Base-by-base conservation (phyloP, 225 moss, liverwort and hornwort genomes). In the Lunularia cruciata region DNA sequence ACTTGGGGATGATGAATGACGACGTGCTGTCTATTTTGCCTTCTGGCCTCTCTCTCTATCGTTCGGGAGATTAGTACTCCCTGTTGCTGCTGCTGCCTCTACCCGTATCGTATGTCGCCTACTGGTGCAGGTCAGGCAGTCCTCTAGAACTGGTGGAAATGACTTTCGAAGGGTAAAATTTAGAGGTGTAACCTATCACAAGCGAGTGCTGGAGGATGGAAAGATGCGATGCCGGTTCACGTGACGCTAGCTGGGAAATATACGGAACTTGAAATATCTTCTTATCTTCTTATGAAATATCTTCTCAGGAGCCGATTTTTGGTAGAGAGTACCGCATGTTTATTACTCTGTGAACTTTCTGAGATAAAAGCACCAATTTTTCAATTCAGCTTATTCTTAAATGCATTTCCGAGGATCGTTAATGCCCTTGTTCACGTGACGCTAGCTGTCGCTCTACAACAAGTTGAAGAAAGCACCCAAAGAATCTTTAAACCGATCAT, bases 201-300 rank as follows among this genome's bases (percentile, higher is more conserved):
- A n/a, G n/a, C n/a, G n/a, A n/a, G n/a, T n/a, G n/a, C n/a, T n/a
- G n/a, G n/a, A n/a, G 2, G 32, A 57, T 15, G 31, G 33, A 57
- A 15, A 57, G 56, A 57, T 57, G 32, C 16, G 56, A 57, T 57
- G 19, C 56, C 31, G 11, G 54, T 57, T 57, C 31, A 57, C 56
- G 56, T 57, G 56, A 57, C 52, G 52, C 52, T 52, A 57, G 56
- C 56, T 32, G 56, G 56, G 56, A 57, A 31, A 31, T 23, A 31
- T 54, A 54, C 54, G 54, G 54, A 54, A 54, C 23, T 54, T 4
- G 54, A 57, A 43, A 43, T 43, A 43, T 43, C 43, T 43, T 16
- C 43, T n/a, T n/a, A n/a, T n/a, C n/a, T n/a, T n/a, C n/a, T n/a
- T n/a, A n/a, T n/a, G 43, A 43, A 52, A 52, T 52, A 52, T 52